Evolutionary conservation across 495 filamentous ascomycete genomes (phyloP).

Genomic region (Evernia prunastri): DNA sequence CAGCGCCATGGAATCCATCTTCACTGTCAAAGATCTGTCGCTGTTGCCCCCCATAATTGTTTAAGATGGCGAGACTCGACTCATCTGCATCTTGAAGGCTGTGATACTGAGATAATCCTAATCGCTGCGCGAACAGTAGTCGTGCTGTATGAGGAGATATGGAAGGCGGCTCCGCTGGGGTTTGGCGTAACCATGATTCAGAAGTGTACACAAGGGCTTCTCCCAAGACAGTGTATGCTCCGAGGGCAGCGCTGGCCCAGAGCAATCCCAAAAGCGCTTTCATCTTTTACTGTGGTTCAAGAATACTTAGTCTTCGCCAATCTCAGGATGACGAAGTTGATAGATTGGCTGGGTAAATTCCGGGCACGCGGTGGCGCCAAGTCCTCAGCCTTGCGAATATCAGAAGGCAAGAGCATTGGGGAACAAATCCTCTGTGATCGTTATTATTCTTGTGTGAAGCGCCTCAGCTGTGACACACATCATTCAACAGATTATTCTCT

Average conservation of each 20-base stretch:
- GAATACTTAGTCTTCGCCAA: not conserved
- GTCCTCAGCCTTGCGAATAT: not conserved
- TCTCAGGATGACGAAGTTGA: slow-evolving; percentile 7
- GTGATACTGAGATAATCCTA: slow-evolving; percentile 47
- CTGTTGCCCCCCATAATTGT: slow-evolving; percentile 41
- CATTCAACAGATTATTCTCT: not conserved
- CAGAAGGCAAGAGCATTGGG: not conserved
- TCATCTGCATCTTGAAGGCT: slow-evolving; percentile 40
- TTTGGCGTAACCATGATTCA: slow-evolving; percentile 13
- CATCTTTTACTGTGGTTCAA: slow-evolving; percentile 18
- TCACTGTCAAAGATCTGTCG: slow-evolving; percentile 37
- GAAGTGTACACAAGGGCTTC: slow-evolving; percentile 39
- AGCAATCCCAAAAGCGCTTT: slow-evolving; percentile 17
- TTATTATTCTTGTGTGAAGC: not conserved
- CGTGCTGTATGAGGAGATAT: slow-evolving; percentile 44
- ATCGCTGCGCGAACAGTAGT: slow-evolving; percentile 49
- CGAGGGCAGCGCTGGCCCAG: slow-evolving; percentile 6
- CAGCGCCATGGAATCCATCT: slow-evolving; percentile 13
- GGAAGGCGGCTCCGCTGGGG: slow-evolving; percentile 16
- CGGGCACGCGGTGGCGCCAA: not conserved
- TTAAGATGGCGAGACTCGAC: slow-evolving; percentile 41
- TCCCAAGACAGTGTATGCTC: not conserved
- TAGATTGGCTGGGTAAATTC: not conserved
- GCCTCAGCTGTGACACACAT: not conserved
- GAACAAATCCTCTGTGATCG: not conserved